Percentiles rank a stretch among this genome's conserved stretches.
Conservation (phyloP, 192 early-diverging fungal species). For the Entomortierella parvispora region DNA sequence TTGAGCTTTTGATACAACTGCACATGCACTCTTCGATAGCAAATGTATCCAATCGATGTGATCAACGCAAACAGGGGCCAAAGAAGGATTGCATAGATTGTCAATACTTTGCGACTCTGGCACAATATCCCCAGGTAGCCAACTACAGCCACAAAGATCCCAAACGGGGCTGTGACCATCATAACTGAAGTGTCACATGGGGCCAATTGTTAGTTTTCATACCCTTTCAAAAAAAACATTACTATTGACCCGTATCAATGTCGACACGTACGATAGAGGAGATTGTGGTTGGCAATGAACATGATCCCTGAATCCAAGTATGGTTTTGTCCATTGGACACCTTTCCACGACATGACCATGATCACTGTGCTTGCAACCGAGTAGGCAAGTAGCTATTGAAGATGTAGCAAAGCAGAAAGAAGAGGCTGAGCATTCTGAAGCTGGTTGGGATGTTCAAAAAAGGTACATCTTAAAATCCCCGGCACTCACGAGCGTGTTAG, state of each 20-base stretch:
- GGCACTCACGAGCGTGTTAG: slow-evolving; percentile 57
- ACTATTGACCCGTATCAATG: not conserved
- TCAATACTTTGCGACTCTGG: slow-evolving; percentile 55
- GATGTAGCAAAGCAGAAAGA: not conserved
- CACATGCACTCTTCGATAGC: slow-evolving; percentile 40
- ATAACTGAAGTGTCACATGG: slow-evolving; percentile 25
- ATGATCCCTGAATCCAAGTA: slow-evolving; percentile 43
- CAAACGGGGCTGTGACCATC: slow-evolving; percentile 50
- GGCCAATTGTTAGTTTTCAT: too few relatives aligned
- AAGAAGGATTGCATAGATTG: slow-evolving; percentile 55
- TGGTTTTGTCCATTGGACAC: slow-evolving; percentile 24
- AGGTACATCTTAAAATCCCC: too few relatives aligned
- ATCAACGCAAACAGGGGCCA: slow-evolving; percentile 61
- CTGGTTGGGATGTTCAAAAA: too few relatives aligned
- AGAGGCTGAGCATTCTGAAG: too few relatives aligned
- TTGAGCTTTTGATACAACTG: slow-evolving; percentile 35
- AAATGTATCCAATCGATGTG: slow-evolving; percentile 57
- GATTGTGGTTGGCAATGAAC: slow-evolving; percentile 25
- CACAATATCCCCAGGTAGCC: slow-evolving; percentile 61
- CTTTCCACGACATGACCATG: slow-evolving; percentile 39
- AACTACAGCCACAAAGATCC: slow-evolving; percentile 45
- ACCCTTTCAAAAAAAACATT: not conserved
- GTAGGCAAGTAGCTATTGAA: slow-evolving; percentile 43
- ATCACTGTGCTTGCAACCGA: slow-evolving; percentile 42
- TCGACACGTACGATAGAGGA: slow-evolving; percentile 31